Conservation (phyloP, 139 green algal species). For the Chlamydomonas sphaeroides region DNA sequence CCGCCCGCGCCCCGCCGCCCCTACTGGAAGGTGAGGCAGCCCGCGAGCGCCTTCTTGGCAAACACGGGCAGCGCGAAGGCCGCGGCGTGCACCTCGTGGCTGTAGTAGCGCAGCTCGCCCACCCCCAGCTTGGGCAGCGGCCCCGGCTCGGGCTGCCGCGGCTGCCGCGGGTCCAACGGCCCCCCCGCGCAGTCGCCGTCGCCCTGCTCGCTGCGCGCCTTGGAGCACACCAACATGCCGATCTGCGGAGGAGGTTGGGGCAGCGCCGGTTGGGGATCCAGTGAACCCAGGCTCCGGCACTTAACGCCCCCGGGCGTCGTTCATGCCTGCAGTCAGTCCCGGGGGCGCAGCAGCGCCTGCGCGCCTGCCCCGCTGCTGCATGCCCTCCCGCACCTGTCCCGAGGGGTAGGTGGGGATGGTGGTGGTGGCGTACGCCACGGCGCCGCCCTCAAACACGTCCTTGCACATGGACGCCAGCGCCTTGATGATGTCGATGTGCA, state of each 20-base stretch:
- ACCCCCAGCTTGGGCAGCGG: slow-evolving; percentile 26
- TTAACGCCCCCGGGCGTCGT: too few species aligned
- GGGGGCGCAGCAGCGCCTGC: too few species aligned
- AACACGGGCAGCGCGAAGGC: slow-evolving; percentile 95
- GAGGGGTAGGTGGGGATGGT: slow-evolving; percentile 97
- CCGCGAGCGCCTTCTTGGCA: slow-evolving; percentile 74
- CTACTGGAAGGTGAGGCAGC: slow-evolving; percentile 65
- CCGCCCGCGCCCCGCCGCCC: too few species aligned
- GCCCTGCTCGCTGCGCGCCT: slow-evolving; percentile 53
- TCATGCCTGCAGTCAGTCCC: too few species aligned
- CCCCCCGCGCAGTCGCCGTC: not conserved
- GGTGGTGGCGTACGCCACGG: slow-evolving; percentile 93
- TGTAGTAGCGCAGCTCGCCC: slow-evolving; percentile 86
- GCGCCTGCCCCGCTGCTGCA: too few species aligned
- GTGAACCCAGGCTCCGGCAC: too few species aligned
- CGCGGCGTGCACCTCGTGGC: slow-evolving; percentile 82
- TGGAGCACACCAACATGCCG: slow-evolving; percentile 97
- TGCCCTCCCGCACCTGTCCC: not conserved
- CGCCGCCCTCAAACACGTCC: slow-evolving; percentile 84
- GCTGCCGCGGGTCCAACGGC: slow-evolving; percentile 59
- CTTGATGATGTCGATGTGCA: slow-evolving; percentile 97
- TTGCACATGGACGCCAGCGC: slow-evolving; percentile 89
- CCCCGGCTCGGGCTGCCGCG: slow-evolving; percentile 58
- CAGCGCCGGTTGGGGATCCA: slow-evolving; percentile 8
- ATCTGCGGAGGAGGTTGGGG: slow-evolving; percentile 71